Base-by-base conservation (phyloP, 306 rosid genomes). In the Vicia faba region DNA sequence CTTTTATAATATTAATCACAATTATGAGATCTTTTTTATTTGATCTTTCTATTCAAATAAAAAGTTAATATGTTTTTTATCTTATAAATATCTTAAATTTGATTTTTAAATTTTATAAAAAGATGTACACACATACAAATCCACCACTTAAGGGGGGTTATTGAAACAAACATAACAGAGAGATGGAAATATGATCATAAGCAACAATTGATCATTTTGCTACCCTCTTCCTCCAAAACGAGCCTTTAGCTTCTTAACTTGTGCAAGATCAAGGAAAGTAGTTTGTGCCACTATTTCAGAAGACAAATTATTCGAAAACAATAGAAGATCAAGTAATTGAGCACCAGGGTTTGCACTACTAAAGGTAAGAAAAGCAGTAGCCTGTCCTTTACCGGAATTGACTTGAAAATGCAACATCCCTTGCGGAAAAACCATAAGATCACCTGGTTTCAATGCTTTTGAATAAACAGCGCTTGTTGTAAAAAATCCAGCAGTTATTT, bases 341-440 rank as follows among this genome's bases (percentile, higher is more conserved):
- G 83, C 89, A 3, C 89, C 86, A 57, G 95, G 96, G 64, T 60
- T 75, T 15, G 89, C 66, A 40, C 91, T 87, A n/a, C 76, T 80
- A 49, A 85, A 80, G 49, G 77, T 26, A 10, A 72, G 84, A 61
- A 79, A 66, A 36, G 82, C 92, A 29, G 23, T 60, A 4, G 89
- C 86, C n/a, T 55, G 70, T 1, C 51, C 41, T 2, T 78, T 78
- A 1, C 80, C 85, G 54, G 82, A 79, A 58, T 87, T 89, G 3
- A 85, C 39, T 51, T 87, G 95, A 68, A 81, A 87, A 69, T 89
- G 91, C 49, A 89, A 41, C 60, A 76, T 49, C 11, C 92, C 96
- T 67, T 80, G 88, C 18, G 92, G 92, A 72, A 86, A 84, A 66
- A 82, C 73, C 78, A 86, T 71, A 26, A 77, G 4, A 10, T 86